Evolutionary conservation across 176 grass and related monocot genomes (phyloP).

Genomic region (Eragrostis nindensis): DNA sequence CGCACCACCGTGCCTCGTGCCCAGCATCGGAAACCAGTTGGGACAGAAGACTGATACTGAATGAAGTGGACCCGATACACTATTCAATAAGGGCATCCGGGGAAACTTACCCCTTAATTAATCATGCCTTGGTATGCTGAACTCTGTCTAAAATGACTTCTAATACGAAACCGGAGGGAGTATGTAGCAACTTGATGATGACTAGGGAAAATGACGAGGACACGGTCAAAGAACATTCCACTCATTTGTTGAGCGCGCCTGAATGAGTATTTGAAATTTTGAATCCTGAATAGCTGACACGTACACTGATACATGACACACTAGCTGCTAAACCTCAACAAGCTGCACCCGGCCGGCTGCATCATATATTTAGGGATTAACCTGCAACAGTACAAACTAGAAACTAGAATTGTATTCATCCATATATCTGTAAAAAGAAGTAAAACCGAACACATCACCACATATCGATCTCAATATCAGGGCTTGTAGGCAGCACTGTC

Average conservation of each 20-base stretch:
- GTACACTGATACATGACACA: background rate
- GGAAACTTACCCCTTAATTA: too few species aligned
- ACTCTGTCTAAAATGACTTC: too few species aligned
- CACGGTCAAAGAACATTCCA: too few species aligned
- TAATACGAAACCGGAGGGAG: too few species aligned
- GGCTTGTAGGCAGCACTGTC: background rate
- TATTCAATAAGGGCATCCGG: too few species aligned
- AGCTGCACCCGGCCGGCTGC: background rate
- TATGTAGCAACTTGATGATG: background rate
- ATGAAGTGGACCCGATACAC: too few species aligned
- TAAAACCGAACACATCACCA: background rate
- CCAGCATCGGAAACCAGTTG: too few species aligned
- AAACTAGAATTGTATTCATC: background rate
- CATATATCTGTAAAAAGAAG: background rate
- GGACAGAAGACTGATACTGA: too few species aligned
- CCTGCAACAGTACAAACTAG: too few species aligned
- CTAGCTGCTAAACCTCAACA: too few species aligned
- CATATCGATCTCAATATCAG: background rate
- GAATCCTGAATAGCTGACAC: background rate
- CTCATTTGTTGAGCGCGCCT: background rate
- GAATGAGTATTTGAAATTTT: background rate
- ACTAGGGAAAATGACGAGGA: background rate
- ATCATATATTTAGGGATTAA: background rate
- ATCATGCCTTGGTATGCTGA: too few species aligned
- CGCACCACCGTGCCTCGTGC: too few species aligned